Evolutionary conservation across 257 asterid genomes (phyloP).

Genomic region (Plectranthus barbatus): DNA sequence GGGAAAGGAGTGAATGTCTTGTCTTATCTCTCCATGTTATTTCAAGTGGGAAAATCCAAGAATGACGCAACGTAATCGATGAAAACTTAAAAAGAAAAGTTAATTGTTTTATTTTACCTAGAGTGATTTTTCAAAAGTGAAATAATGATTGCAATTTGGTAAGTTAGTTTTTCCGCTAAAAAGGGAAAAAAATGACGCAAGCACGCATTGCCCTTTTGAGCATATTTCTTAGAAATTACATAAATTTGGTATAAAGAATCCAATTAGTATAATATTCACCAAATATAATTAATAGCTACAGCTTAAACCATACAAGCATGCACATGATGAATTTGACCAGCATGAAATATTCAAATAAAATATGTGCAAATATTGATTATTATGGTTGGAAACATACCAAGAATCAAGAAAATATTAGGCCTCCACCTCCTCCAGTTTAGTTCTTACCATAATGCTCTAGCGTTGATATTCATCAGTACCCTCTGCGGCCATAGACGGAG

Average conservation of each 20-base stretch:
- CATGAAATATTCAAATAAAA: not conserved
- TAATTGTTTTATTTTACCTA: too few relatives aligned
- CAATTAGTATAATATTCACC: not conserved
- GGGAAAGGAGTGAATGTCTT: too few relatives aligned
- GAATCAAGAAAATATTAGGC: slow-evolving; percentile 12
- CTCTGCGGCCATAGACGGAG: slow-evolving; percentile 21
- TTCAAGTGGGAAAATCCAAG: too few relatives aligned
- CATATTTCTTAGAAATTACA: not conserved
- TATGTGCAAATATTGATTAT: not conserved
- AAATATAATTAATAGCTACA: not conserved
- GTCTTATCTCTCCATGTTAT: too few relatives aligned
- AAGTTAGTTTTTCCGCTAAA: not conserved
- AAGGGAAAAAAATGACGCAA: not conserved
- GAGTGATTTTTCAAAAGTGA: too few relatives aligned
- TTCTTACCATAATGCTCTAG: not conserved
- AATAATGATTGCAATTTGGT: too few relatives aligned
- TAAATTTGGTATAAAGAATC: too few relatives aligned
- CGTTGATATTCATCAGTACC: slow-evolving; percentile 5
- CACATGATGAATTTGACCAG: not conserved
- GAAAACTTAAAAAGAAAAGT: too few relatives aligned
- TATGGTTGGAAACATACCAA: not conserved
- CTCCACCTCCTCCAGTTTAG: not conserved
- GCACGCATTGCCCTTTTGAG: not conserved
- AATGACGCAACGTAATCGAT: too few relatives aligned
- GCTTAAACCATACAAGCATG: not conserved